Base-by-base conservation (phyloP, 2,329 filamentous ascomycete genomes). In the Alternaria viburni region DNA sequence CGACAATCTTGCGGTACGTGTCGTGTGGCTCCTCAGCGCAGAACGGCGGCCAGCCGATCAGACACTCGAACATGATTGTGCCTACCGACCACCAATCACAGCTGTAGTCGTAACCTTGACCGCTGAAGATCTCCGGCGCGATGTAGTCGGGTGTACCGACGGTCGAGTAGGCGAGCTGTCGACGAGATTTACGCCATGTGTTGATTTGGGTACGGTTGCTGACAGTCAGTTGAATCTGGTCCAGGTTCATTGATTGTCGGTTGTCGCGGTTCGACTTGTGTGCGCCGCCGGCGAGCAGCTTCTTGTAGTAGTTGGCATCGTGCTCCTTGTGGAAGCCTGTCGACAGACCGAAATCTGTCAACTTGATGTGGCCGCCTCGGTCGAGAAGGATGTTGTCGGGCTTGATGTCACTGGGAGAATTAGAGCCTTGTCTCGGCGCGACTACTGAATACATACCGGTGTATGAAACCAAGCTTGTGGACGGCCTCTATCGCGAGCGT, bases 31-130 rank as follows among this genome's bases (percentile, higher is more conserved):
- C 95, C 80, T 99, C 96, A 19, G 96, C 95, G 80, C 96, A 99
- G 87, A 99, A 99, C 28, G 96, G 96, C 59, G 96, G 96, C 96
- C 96, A 99, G 74, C 96, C 96, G 65, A 99, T 93, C 71, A 99
- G 86, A 81, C 96, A 99, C 82, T 99, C 96, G 75, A 98, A 99
- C 96, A 99, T 98, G 83, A 99, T 99, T 47, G 96, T 97, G 57
- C 96, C 96, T 54, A 99, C 87, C 21, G 93, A 97, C 96, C 96
- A 99, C 96, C 96, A 99, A 85, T 99, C 96, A 80, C 96, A 99
- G 78, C 96, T 91, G 76, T 95, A 97, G 62, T 93, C 93, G 83
- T 99, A 99, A 52, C 96, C 96, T 75, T 97, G 92, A 17, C 95
- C 94, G 50, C 93, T 96, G 81, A 99, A 98, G 74, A 99, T 98